Conservation (phyloP, 179 eudicot genomes). For the Silene coronaria region DNA sequence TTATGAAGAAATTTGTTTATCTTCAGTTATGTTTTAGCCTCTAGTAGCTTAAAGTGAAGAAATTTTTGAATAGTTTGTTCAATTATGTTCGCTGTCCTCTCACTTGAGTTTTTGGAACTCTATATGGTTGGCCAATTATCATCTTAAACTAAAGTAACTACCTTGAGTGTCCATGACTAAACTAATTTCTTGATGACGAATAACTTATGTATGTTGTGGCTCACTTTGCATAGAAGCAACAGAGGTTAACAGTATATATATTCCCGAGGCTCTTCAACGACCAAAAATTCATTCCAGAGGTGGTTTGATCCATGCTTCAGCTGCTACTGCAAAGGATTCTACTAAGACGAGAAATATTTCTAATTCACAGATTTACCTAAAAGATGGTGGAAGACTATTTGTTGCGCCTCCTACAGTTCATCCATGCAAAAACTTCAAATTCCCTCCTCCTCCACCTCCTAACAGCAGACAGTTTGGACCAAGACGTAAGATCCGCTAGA, state of each 20-base stretch:
- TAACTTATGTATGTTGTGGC: conserved; percentile 14
- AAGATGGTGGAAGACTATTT: conserved; percentile 8
- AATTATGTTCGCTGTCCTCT: neutral
- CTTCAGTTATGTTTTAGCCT: neutral
- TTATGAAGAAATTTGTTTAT: neutral
- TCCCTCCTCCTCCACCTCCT: conserved; percentile 76
- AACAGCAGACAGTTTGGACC: conserved; percentile 65
- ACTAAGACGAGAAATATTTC: conserved; percentile 8
- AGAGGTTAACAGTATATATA: conserved; percentile 27
- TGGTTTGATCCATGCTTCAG: conserved; percentile 23
- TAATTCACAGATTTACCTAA: conserved; percentile 3
- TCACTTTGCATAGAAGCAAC: conserved; percentile 31
- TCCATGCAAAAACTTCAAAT: conserved; percentile 49
- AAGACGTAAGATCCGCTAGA: conserved; percentile 59
- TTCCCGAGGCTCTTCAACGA: conserved; percentile 31
- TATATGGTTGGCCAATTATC: neutral
- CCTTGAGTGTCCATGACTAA: no score
- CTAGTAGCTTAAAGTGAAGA: neutral
- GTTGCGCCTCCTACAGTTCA: conserved; percentile 24
- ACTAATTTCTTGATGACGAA: neutral
- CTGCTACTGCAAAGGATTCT: conserved; percentile 18
- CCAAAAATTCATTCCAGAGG: conserved; percentile 16
- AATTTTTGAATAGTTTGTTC: neutral
- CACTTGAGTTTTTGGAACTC: neutral
- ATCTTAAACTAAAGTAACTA: no score